Percentiles rank a stretch among this genome's conserved stretches.
Evolutionary conservation across 2,329 filamentous ascomycete species (phyloP).

Genomic region (Botrytis deweyae): DNA sequence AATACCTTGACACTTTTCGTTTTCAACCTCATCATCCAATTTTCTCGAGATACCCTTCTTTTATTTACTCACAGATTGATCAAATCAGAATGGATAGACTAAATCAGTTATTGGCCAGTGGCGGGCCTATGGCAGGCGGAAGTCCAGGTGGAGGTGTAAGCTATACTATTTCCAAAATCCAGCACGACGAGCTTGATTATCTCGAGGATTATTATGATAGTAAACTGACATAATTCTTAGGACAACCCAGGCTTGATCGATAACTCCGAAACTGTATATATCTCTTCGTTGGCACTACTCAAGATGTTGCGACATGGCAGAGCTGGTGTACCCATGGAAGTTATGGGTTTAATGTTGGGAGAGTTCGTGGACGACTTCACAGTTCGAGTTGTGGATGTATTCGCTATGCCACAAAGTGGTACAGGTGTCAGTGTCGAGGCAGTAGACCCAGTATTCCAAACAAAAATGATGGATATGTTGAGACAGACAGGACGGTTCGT

Average conservation of each 20-base stretch:
- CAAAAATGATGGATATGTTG: conserved; percentile 99
- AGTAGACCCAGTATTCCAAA: conserved; percentile 97
- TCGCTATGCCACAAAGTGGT: conserved; percentile 98
- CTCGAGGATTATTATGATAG: conserved; percentile 15
- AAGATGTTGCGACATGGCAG: conserved; percentile 99
- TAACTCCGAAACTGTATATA: conserved; percentile 99
- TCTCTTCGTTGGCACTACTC: conserved; percentile 91
- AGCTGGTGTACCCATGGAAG: conserved; percentile 98
- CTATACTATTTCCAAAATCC: conserved; percentile 23
- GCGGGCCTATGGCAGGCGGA: conserved; percentile 65
- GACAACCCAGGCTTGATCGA: conserved; percentile 92
- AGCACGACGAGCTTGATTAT: conserved; percentile 19
- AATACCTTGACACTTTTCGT: conserved; percentile 14
- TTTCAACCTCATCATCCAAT: background rate
- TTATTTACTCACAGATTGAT: conserved; percentile 12
- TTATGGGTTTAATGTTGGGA: conserved; percentile 98
- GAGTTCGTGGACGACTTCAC: conserved; percentile 99
- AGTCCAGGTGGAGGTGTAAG: conserved; percentile 60
- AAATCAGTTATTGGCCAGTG: conserved; percentile 79
- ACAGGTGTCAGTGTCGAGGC: conserved; percentile 98
- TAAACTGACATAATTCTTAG: conserved; percentile 46
- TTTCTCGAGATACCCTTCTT: conserved; percentile 12
- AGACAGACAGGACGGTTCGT: conserved; percentile 85
- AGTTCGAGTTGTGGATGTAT: conserved; percentile 96
- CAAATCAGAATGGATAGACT: conserved; percentile 75